Conservation (phyloP, 2,329 filamentous ascomycete species). For the Ophiostoma piceae region DNA sequence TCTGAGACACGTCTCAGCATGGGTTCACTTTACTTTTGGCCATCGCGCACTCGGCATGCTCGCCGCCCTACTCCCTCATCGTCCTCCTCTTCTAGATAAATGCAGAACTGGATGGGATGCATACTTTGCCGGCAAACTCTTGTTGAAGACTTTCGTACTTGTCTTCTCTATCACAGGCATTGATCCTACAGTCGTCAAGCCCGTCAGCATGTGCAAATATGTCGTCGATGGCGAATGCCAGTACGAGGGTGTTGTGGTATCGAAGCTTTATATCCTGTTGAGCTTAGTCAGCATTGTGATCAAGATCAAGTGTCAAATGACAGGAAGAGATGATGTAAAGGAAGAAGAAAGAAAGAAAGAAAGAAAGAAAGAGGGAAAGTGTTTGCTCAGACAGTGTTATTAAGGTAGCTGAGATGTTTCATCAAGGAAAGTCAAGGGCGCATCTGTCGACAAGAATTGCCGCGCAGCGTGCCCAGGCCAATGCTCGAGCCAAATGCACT, state of each 20-base stretch:
- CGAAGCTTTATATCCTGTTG: neutral
- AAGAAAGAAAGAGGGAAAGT: conserved; percentile 20
- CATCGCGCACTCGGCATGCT: neutral
- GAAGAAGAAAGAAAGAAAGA: conserved; percentile 9
- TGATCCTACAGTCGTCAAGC: conserved; percentile 57
- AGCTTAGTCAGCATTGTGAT: neutral
- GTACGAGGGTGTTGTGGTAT: neutral
- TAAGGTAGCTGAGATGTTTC: conserved; percentile 99
- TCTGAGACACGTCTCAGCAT: conserved; percentile 57
- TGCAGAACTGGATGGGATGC: conserved; percentile 30
- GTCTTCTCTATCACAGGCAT: conserved; percentile 89
- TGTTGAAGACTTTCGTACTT: conserved; percentile 74
- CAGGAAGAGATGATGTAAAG: neutral
- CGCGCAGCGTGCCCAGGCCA: conserved; percentile 54
- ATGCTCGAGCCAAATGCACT: conserved; percentile 99
- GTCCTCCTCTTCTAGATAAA: conserved; percentile 29
- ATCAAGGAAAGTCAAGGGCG: conserved; percentile 79
- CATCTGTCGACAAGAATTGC: conserved; percentile 69
- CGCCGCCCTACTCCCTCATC: neutral
- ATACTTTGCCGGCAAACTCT: conserved; percentile 85
- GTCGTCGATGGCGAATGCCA: neutral
- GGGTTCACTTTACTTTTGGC: conserved; percentile 26
- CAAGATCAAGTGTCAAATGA: neutral
- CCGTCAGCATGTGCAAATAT: neutral
- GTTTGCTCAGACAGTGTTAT: conserved; percentile 71